phyloP scores from a whole-genome alignment of 192 early-diverging fungal genomes.

The Backusella westeae region DNA sequence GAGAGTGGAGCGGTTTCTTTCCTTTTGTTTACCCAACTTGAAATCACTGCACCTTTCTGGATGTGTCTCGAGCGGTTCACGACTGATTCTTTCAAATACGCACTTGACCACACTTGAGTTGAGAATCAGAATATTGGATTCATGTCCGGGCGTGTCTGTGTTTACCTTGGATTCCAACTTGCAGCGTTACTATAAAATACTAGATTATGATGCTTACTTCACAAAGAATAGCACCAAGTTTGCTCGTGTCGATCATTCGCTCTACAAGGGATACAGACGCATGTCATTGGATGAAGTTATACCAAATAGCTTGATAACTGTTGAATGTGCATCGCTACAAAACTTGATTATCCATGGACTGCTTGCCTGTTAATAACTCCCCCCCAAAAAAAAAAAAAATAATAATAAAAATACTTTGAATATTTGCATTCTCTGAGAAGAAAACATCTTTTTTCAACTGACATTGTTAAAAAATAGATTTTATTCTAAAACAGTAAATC shows the following conservation, averaged over 20 bases:
- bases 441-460: no score
- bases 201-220: not conserved
- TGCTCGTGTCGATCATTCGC: not conserved
- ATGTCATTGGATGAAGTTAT: not conserved
- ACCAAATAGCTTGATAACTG: not conserved
- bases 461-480: no score
- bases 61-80: not conserved
- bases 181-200: not conserved
- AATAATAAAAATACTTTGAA: not conserved
- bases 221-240: not conserved
- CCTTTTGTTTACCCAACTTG: not conserved
- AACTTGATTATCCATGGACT: not conserved
- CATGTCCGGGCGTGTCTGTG: not conserved
- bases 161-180: not conserved
- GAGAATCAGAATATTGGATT: not conserved
- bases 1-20: not conserved
- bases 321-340: not conserved
- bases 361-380: not conserved
- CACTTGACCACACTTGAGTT: not conserved
- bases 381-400: not conserved
- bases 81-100: not conserved
- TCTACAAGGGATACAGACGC: not conserved
- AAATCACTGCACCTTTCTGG: not conserved
- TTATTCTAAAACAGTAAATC: constrained; percentile 30
- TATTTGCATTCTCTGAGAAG: not conserved